These are phyloP conservation scores for Chaetoceros tenuissimus DNA, from an alignment of 108 stramenopile species.

Conservation along the genomic window DNA sequence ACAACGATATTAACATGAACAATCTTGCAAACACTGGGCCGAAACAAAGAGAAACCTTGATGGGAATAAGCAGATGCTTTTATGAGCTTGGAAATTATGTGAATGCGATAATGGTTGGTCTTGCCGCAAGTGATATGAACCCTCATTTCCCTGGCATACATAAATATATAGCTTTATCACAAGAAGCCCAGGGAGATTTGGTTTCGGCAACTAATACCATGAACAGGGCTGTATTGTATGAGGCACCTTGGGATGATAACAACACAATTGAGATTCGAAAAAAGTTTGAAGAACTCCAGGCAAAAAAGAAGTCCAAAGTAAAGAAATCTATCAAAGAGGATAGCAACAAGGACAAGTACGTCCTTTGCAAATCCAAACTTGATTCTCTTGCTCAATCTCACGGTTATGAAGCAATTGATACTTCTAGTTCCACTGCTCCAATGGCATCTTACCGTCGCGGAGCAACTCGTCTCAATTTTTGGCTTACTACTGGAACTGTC, in stretches of 20 bases:
- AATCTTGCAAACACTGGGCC: neutral
- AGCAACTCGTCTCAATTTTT: no score
- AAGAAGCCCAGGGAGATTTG: constrained; percentile 21
- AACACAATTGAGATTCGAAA: neutral
- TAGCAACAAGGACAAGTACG: no score
- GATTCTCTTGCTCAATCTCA: no score
- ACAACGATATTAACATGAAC: neutral
- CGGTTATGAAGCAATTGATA: no score
- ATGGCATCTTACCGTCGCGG: no score
- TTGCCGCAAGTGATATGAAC: constrained; percentile 35
- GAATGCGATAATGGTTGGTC: constrained; percentile 11
- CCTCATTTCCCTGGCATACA: constrained; percentile 40
- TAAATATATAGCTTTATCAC: constrained; percentile 38
- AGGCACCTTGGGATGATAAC: constrained; percentile 39
- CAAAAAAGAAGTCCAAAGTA: no score
- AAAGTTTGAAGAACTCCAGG: constrained; percentile 4
- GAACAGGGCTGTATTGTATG: constrained; percentile 30
- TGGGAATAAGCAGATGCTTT: constrained; percentile 24
- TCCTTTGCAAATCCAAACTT: no score
- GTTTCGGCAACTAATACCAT: constrained; percentile 19
- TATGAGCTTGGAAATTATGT: constrained; percentile 26
- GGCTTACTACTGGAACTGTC: no score
- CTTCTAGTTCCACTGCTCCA: no score
- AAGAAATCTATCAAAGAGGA: no score
- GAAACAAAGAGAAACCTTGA: constrained; percentile 1